Evolutionary conservation across 345 rosid genomes (phyloP).

Genomic region (Psidium guajava): DNA sequence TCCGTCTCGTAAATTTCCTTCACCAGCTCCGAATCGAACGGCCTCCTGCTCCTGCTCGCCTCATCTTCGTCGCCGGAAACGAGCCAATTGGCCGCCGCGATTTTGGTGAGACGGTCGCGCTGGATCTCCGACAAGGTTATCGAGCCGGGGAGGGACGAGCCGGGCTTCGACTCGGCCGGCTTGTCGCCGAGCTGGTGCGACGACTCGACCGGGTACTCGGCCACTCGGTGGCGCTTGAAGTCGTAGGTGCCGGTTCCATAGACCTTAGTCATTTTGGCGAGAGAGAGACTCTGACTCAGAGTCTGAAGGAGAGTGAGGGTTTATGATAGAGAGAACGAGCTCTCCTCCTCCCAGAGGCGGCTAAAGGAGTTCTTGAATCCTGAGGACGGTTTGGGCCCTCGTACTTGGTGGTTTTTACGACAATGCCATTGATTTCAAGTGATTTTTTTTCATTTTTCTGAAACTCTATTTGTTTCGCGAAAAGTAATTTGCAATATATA

Average conservation of each 20-base stretch:
- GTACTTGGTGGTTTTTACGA: background rate
- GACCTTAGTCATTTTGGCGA: constrained; percentile 55
- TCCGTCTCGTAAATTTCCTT: constrained; percentile 75
- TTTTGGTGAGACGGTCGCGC: constrained; percentile 72
- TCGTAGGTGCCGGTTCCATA: constrained; percentile 92
- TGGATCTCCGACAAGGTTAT: constrained; percentile 88
- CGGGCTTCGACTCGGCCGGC: constrained; percentile 48
- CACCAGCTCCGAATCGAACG: constrained; percentile 69
- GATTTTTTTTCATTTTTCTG: background rate
- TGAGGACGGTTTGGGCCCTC: background rate
- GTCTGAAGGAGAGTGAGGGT: background rate
- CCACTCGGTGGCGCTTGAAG: constrained; percentile 97
- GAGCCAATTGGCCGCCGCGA: constrained; percentile 79
- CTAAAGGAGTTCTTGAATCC: background rate
- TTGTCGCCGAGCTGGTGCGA: constrained; percentile 30
- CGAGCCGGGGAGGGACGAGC: constrained; percentile 58
- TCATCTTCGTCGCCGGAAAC: constrained; percentile 21
- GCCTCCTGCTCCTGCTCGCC: constrained; percentile 13
- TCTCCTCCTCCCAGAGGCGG: background rate
- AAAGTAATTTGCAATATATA: no score
- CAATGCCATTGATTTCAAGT: background rate
- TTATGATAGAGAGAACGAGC: background rate
- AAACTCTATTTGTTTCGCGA: no score
- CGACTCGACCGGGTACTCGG: constrained; percentile 86
- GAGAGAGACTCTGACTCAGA: background rate